phyloP scores from a whole-genome alignment of 2,329 filamentous ascomycete genomes.

The Alternaria panax region DNA sequence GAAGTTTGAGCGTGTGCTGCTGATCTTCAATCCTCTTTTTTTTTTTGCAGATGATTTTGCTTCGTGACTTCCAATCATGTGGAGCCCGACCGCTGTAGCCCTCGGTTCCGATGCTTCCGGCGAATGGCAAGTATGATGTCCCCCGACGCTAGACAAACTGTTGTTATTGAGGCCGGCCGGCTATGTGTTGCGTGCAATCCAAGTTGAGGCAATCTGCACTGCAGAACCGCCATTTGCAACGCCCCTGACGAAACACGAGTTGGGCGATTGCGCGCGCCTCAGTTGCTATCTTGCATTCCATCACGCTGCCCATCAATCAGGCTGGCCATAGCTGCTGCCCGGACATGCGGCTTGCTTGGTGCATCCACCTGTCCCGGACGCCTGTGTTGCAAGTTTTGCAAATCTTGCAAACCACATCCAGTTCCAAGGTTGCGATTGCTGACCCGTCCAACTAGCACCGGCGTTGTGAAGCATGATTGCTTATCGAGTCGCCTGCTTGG shows the following conservation, averaged over 20 bases:
- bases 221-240: constrained; percentile 42
- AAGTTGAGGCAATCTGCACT: constrained; percentile 51
- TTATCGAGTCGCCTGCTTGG: constrained; percentile 39
- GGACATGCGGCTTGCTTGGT: constrained; percentile 18
- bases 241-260: constrained; percentile 50
- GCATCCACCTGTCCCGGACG: constrained; percentile 25
- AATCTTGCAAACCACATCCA: constrained; percentile 19
- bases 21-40: constrained; percentile 45
- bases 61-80: constrained; percentile 42
- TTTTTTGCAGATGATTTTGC: constrained; percentile 40
- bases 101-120: constrained; percentile 25
- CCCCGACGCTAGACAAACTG: constrained; percentile 30
- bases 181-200: constrained; percentile 35
- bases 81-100: constrained; percentile 30
- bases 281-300: constrained; percentile 21
- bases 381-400: constrained; percentile 24
- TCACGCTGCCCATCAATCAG: constrained; percentile 14
- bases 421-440: constrained; percentile 20
- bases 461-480: constrained; percentile 33
- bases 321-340: constrained; percentile 4
- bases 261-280: constrained; percentile 29
- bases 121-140: constrained; percentile 34
- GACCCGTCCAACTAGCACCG: constrained; percentile 26
- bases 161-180: constrained; percentile 31
- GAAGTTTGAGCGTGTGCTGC: constrained; percentile 41